Conservation (phyloP, 257 asterid genomes). For the Schizonepeta tenuifolia region DNA sequence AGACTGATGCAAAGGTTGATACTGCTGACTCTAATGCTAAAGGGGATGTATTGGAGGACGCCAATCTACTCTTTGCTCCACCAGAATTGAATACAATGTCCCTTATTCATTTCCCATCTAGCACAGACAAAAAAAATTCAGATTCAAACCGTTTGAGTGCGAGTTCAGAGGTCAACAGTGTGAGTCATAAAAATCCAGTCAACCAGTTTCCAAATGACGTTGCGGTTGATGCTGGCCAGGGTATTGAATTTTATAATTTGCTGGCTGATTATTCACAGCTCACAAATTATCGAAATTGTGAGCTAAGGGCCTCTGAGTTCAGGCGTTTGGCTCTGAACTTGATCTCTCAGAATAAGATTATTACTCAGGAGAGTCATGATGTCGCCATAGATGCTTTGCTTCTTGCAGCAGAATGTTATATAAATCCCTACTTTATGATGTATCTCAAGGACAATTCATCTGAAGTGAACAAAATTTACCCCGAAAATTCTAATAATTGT, state of each 20-base stretch:
- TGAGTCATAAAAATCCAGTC: conserved; percentile 34
- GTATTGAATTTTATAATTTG: conserved; percentile 53
- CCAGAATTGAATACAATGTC: conserved; percentile 68
- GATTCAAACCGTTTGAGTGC: conserved; percentile 47
- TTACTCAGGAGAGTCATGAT: conserved; percentile 72
- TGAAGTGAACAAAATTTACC: conserved; percentile 41
- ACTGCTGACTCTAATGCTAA: conserved; percentile 48
- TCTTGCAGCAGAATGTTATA: conserved; percentile 91
- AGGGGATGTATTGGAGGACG: conserved; percentile 74
- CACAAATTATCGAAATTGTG: conserved; percentile 74
- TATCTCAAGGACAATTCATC: conserved; percentile 52
- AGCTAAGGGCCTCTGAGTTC: conserved; percentile 89
- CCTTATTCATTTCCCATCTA: conserved; percentile 56
- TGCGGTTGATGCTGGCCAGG: conserved; percentile 41
- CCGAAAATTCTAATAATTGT: conserved; percentile 39
- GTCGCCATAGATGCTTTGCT: conserved; percentile 88
- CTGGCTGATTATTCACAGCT: conserved; percentile 82
- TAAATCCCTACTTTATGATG: conserved; percentile 83
- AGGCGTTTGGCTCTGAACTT: conserved; percentile 83
- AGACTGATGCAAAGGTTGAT: conserved; percentile 66
- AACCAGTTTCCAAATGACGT: conserved; percentile 39
- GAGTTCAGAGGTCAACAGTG: conserved; percentile 43
- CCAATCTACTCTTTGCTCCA: conserved; percentile 85
- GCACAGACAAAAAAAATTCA: conserved; percentile 46
- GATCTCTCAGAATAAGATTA: conserved; percentile 64